These are phyloP conservation scores for Rhododendron ovatum DNA, from an alignment of 148 eudicot species.

Conservation along the genomic window DNA sequence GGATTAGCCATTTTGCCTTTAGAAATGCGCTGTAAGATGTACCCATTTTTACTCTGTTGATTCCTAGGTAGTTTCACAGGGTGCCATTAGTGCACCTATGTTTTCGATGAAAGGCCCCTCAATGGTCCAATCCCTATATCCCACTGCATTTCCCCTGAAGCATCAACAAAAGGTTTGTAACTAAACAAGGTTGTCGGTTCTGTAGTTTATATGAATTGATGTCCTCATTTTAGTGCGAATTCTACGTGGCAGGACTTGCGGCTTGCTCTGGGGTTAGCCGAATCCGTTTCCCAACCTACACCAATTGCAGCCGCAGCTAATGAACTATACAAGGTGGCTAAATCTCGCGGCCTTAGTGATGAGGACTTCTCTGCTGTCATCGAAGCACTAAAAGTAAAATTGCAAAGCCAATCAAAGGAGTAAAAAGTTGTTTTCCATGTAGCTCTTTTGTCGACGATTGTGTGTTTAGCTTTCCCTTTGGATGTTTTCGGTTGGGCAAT, in stretches of 20 bases:
- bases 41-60: background rate
- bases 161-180: conserved; percentile 87
- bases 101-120: conserved; percentile 86
- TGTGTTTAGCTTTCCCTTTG: background rate
- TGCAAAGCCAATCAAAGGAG: conserved; percentile 17
- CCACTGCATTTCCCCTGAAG: conserved; percentile 90
- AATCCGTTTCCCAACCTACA: conserved; percentile 81
- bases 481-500: background rate
- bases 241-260: conserved; percentile 61
- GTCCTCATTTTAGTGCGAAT: background rate
- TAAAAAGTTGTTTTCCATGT: background rate
- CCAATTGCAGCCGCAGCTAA: conserved; percentile 94
- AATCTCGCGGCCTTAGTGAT: conserved; percentile 74
- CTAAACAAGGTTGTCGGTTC: background rate
- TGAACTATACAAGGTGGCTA: conserved; percentile 84
- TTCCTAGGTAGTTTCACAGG: conserved; percentile 82
- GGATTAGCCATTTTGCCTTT: background rate
- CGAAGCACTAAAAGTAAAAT: conserved; percentile 74
- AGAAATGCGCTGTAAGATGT: background rate
- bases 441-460: background rate
- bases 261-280: conserved; percentile 90
- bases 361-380: conserved; percentile 90
- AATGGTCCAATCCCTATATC: conserved; percentile 77
- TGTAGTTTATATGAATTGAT: background rate
- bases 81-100: conserved; percentile 96